Base-by-base conservation (phyloP, 2,329 filamentous ascomycete genomes). In the Botrytis byssoidea region DNA sequence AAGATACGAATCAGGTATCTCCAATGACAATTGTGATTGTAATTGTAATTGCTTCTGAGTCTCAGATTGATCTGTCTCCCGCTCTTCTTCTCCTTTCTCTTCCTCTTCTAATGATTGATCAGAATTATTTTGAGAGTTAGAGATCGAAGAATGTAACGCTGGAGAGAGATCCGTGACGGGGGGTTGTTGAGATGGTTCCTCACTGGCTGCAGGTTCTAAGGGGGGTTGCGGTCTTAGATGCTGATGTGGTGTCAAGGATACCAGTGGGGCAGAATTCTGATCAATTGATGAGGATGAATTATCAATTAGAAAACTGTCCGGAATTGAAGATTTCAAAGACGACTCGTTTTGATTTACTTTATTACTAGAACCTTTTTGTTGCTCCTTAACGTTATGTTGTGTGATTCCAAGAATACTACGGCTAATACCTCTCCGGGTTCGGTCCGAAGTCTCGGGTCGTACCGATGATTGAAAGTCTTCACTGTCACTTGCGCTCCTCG, bases 381-480 rank as follows among this genome's bases (percentile, higher is more conserved):
- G 71, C 63, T 48, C 51, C 37, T 68, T 44, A 57, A 57, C 66
- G 66, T 37, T 69, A 69, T 69, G 48, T n/a, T 42, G 66, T 69
- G 66, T 44, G 55, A 69, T 68, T 69, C 48, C 55, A 40, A 35
- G 59, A 59, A 20, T 46, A 42, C 37, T 67, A 67, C 70, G 70
- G 70, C 46, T 37, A 72, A 48, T 42, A 25, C 48, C 65, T 59
- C 59, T 60, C 70, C 46, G 70, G 40, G 25, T 51, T 72, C 71
- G 71, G 71, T 72, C 71, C 71, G 71, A 69, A 60, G 44, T 22
- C 48, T 72, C 70, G 70, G 70, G 25, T 37, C 55, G 64, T 40
- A 65, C 42, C 46, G 55, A 61, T 44, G 55, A 61, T 44, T 25
- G 48, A 22, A 57, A 35, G 25, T 68, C 66, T 57, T 69, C 66